Evolutionary conservation across 768 basidiomycete genomes (phyloP), one percentile per base, ranked within the genome.

Genomic region (Rhizopogon vesiculosus): DNA sequence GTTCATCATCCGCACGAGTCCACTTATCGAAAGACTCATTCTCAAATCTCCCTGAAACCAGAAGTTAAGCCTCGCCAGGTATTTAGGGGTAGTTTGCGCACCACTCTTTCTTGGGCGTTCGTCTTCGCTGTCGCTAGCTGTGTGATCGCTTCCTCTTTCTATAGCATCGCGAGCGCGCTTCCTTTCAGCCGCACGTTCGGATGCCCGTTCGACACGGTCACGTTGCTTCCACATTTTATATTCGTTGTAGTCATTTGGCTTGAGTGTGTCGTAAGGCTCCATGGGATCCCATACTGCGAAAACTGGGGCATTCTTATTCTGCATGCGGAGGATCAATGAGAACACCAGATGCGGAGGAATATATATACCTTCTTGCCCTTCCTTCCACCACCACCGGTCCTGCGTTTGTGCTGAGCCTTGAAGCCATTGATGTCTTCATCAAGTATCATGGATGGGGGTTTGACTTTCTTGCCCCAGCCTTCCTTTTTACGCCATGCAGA

Each of bases 391-490:
- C 82, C 80, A 1, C 78, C 80, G 15, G 71, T 76, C 58, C 78
- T 77, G 59, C 76, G 83, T 56, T 79, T 83, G 53, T 80, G 83
- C 10, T 77, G 75, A 12, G 78, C 63, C 63, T 83, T 87, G 70
- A 87, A 94, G 1, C 91, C 91, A 55, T 93, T 93, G 59, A 93
- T 76, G 58, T 93, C 90, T 57, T 93, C 92, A 57, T 93, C 91
- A 9, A 94, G 80, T 19, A 93, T 77, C 90, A 94, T 93, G 0
- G 89, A 89, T 3, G 92, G 92, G 15, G 92, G 91, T 63, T 92
- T 92, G 65, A 93, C 85, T 67, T 92, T 92, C 72, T 87, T 89
- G 42, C 88, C 88, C 91, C 91, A 92, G 61, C 85, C 85, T 59
- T 84, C 81, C 48, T 71, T 64, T 60, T 76, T 68, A 16, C 77